phyloP scores from a whole-genome alignment of 257 asterid genomes.

The Hygrophila difformis region DNA sequence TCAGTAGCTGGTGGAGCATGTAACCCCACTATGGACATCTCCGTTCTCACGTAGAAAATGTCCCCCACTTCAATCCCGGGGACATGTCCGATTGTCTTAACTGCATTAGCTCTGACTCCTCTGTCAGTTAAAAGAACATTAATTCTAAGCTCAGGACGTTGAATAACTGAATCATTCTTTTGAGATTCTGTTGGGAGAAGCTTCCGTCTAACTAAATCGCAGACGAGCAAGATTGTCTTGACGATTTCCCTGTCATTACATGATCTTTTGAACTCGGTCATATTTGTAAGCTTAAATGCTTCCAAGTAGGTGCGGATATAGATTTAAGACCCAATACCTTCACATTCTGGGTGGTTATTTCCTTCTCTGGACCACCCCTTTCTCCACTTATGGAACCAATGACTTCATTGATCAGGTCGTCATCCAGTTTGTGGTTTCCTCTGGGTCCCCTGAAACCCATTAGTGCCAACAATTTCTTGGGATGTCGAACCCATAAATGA shows the following conservation, averaged over 20 bases:
- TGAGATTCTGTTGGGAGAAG: slow-evolving; percentile 66
- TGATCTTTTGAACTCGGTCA: slow-evolving; percentile 46
- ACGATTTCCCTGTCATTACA: slow-evolving; percentile 56
- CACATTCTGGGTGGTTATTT: slow-evolving; percentile 15
- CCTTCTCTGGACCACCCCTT: slow-evolving; percentile 33
- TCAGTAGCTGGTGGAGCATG: slow-evolving; percentile 97
- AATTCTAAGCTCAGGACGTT: slow-evolving; percentile 83
- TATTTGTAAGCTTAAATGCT: slow-evolving; percentile 38
- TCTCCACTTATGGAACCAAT: too few species aligned
- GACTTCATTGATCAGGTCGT: slow-evolving; percentile 46
- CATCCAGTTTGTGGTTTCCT: slow-evolving; percentile 41
- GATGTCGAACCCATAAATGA: too few species aligned
- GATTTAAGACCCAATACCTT: slow-evolving; percentile 44
- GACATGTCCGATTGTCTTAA: slow-evolving; percentile 63
- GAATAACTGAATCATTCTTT: slow-evolving; percentile 33
- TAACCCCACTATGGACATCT: slow-evolving; percentile 74
- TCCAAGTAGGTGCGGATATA: slow-evolving; percentile 27
- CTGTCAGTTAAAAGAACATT: slow-evolving; percentile 46
- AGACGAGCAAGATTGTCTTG: slow-evolving; percentile 41
- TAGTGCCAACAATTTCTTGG: too few species aligned
- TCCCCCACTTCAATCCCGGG: slow-evolving; percentile 88
- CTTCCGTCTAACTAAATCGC: slow-evolving; percentile 56
- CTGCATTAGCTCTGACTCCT: slow-evolving; percentile 58
- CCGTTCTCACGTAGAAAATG: slow-evolving; percentile 84
- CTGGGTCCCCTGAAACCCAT: too few species aligned